Conservation (phyloP, 345 rosid species). For the Acer yangbiense region DNA sequence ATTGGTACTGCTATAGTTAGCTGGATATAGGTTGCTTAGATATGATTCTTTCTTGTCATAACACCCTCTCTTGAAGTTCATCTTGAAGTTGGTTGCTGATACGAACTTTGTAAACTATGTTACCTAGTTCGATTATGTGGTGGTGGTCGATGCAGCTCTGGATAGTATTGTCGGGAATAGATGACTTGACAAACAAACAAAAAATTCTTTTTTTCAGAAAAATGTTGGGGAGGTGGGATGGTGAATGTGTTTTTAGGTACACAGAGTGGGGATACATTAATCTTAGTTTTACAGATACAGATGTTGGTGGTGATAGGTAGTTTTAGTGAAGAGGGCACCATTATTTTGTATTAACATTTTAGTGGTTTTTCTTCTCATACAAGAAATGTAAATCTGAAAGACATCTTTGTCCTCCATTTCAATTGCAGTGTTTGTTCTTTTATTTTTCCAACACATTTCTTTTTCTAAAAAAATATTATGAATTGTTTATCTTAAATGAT, state of each 20-base stretch:
- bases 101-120: no score
- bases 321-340: neutral
- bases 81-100: neutral
- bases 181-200: neutral
- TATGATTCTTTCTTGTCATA: neutral
- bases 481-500: no score
- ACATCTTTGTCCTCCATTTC: neutral
- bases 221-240: neutral
- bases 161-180: neutral
- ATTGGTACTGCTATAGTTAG: neutral
- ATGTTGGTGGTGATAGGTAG: constrained; percentile 5
- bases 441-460: no score
- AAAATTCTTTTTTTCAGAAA: neutral
- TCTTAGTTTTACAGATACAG: constrained; percentile 8
- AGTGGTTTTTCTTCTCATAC: neutral
- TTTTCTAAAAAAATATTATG: no score
- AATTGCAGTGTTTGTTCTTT: no score
- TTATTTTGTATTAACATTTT: neutral
- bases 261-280: neutral
- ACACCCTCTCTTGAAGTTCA: no score
- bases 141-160: neutral
- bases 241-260: neutral
- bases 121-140: neutral
- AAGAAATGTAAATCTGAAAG: neutral
- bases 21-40: constrained; percentile 12